Evolutionary conservation across 2,329 filamentous ascomycete genomes (phyloP).

Genomic region (Corniculantispora saksenae): DNA sequence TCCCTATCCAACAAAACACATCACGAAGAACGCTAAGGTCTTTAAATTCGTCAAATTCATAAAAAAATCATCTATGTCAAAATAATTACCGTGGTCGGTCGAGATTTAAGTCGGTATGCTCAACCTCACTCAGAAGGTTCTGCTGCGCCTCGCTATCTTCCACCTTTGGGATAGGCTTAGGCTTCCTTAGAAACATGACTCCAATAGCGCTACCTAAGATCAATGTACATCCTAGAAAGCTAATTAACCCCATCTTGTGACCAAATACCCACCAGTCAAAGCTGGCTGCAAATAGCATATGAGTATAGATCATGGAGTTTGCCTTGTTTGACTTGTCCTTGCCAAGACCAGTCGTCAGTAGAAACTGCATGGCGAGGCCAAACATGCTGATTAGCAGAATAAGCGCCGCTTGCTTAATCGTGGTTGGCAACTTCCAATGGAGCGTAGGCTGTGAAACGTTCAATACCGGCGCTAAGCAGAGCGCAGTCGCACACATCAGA

Average conservation of each 20-base stretch:
- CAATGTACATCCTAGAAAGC: conserved; percentile 51
- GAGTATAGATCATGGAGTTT: conserved; percentile 59
- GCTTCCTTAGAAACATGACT: conserved; percentile 47
- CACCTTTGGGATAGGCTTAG: conserved; percentile 27
- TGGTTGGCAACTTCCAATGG: conserved; percentile 43
- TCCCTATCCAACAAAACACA: no score
- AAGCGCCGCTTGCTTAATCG: conserved; percentile 62
- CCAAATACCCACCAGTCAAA: conserved; percentile 57
- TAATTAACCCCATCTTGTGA: conserved; percentile 50
- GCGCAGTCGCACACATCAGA: conserved; percentile 63
- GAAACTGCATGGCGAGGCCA: conserved; percentile 83
- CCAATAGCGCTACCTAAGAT: conserved; percentile 56
- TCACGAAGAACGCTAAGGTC: no score
- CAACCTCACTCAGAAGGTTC: conserved; percentile 29
- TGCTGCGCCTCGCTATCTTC: conserved; percentile 38
- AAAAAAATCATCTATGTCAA: no score
- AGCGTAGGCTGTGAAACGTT: conserved; percentile 48
- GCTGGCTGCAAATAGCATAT: conserved; percentile 56
- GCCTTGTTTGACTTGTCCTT: conserved; percentile 66
- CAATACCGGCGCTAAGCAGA: conserved; percentile 53
- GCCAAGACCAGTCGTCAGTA: conserved; percentile 75
- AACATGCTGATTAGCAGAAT: conserved; percentile 68
- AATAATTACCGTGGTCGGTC: no score
- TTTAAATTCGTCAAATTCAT: no score
- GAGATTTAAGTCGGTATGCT: background rate